Percentiles rank a stretch among this genome's conserved stretches.
Conservation (phyloP, 352 stramenopile species). For the Pythium sukuiense region DNA sequence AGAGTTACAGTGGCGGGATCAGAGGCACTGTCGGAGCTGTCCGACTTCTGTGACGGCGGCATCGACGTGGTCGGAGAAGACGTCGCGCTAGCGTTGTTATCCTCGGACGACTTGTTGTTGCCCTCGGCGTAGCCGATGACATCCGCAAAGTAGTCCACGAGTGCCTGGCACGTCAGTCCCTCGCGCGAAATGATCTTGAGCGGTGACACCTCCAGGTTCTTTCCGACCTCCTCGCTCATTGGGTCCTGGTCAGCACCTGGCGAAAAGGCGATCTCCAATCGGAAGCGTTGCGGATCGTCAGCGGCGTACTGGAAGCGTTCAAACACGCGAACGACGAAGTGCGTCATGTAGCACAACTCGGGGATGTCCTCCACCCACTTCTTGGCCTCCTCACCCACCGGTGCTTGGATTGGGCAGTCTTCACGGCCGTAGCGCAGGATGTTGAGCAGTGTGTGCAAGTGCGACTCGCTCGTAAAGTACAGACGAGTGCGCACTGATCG, state of each 20-base stretch:
- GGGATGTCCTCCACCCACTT: slow-evolving; percentile 91
- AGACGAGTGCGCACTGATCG: slow-evolving; percentile 97
- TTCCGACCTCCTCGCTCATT: slow-evolving; percentile 53
- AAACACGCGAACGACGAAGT: slow-evolving; percentile 99
- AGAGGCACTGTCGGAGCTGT: slow-evolving; percentile 23
- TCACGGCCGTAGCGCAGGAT: slow-evolving; percentile 91
- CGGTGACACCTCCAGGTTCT: slow-evolving; percentile 68
- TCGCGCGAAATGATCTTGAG: slow-evolving; percentile 85
- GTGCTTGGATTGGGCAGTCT: slow-evolving; percentile 52
- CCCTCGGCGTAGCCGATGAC: slow-evolving; percentile 73
- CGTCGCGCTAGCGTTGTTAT: slow-evolving; percentile 24
- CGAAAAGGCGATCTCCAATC: slow-evolving; percentile 85
- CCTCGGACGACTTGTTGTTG: slow-evolving; percentile 41
- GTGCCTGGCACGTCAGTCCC: slow-evolving; percentile 76
- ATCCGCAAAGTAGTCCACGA: slow-evolving; percentile 83
- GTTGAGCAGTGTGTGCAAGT: slow-evolving; percentile 98
- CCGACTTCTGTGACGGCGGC: slow-evolving; percentile 21
- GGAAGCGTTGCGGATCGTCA: slow-evolving; percentile 75
- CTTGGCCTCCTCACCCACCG: slow-evolving; percentile 66
- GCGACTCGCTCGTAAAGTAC: slow-evolving; percentile 99
- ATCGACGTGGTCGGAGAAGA: slow-evolving; percentile 10
- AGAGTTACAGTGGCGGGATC: slow-evolving; percentile 14
- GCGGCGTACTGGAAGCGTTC: slow-evolving; percentile 85
- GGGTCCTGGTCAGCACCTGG: slow-evolving; percentile 76
- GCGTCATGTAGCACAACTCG: slow-evolving; percentile 99